These are phyloP conservation scores for Quercus lobata DNA, from an alignment of 331 rosid genomes.

Conservation along the genomic window DNA sequence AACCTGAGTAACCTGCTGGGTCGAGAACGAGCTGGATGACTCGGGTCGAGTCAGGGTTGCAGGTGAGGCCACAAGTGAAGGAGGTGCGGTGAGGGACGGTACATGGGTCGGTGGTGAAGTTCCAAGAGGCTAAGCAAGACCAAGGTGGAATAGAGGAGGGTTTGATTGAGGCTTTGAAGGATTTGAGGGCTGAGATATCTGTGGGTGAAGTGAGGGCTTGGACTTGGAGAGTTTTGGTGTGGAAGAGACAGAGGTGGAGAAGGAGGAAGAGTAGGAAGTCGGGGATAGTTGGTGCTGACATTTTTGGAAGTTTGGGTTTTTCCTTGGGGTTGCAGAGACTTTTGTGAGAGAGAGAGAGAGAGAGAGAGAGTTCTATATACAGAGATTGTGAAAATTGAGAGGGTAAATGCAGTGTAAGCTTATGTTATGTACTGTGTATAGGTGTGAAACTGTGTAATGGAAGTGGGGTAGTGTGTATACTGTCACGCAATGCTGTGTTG, in stretches of 20 bases:
- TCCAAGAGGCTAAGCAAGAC: conserved; percentile 87
- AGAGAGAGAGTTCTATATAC: background rate
- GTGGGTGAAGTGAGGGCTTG: conserved; percentile 49
- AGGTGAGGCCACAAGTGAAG: conserved; percentile 80
- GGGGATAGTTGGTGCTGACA: conserved; percentile 8
- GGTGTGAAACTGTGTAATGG: background rate
- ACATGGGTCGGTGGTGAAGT: conserved; percentile 81
- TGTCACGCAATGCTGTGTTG: background rate
- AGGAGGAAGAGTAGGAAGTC: conserved; percentile 7
- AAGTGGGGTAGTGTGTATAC: background rate
- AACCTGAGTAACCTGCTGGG: conserved; percentile 77
- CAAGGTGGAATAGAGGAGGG: conserved; percentile 59
- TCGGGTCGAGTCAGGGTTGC: conserved; percentile 53
- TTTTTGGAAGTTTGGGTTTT: background rate
- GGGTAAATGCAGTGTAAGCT: background rate
- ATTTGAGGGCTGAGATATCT: conserved; percentile 69
- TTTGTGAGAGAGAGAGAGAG: background rate
- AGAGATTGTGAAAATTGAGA: background rate
- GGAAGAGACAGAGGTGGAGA: conserved; percentile 6
- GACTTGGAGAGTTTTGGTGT: background rate
- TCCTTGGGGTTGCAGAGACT: background rate
- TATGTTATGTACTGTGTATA: background rate
- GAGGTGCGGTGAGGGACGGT: conserved; percentile 59
- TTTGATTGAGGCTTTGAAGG: conserved; percentile 72
- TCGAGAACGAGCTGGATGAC: conserved; percentile 84